Evolutionary conservation across 495 filamentous ascomycete genomes (phyloP).

Genomic region (Aspergillus leporis): DNA sequence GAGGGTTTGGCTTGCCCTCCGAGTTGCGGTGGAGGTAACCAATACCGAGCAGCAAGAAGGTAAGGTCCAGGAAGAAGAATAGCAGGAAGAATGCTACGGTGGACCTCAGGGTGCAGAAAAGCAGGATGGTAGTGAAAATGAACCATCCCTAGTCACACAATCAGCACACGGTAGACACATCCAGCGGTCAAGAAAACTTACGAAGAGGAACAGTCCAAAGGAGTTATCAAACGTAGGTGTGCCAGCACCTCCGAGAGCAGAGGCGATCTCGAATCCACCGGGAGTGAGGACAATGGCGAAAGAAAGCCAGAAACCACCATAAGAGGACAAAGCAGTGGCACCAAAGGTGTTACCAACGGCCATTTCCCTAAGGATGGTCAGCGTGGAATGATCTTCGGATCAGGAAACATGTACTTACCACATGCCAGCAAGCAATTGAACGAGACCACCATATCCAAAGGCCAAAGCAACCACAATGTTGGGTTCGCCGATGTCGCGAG

Average conservation of each 20-base stretch:
- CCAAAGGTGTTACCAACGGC: slow-evolving; percentile 97
- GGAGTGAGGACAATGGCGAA: slow-evolving; percentile 89
- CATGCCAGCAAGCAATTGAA: slow-evolving; percentile 95
- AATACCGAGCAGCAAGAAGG: slow-evolving; percentile 86
- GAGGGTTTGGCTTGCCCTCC: slow-evolving; percentile 42
- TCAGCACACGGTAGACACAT: slow-evolving; percentile 12
- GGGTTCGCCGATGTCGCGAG: slow-evolving; percentile 57
- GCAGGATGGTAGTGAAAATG: slow-evolving; percentile 90
- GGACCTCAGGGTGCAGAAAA: slow-evolving; percentile 87
- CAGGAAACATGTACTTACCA: slow-evolving; percentile 64
- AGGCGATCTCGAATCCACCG: slow-evolving; percentile 63
- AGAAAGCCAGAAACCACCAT: slow-evolving; percentile 96
- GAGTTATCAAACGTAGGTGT: slow-evolving; percentile 58
- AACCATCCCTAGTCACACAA: slow-evolving; percentile 72
- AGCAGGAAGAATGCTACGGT: slow-evolving; percentile 95
- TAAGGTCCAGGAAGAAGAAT: slow-evolving; percentile 91
- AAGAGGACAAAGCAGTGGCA: slow-evolving; percentile 94
- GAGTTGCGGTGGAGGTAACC: slow-evolving; percentile 60
- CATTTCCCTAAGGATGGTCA: slow-evolving; percentile 75
- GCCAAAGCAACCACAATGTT: slow-evolving; percentile 72
- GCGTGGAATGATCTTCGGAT: neutral
- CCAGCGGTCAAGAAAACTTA: slow-evolving; percentile 31
- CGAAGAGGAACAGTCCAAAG: slow-evolving; percentile 83
- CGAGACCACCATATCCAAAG: slow-evolving; percentile 82
- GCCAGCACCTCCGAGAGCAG: slow-evolving; percentile 22